Evolutionary conservation across 1,284 basidiomycete species (phyloP), one percentile per base, ranked within the genome.

Genomic region (Pyrrhoderma noxium): DNA sequence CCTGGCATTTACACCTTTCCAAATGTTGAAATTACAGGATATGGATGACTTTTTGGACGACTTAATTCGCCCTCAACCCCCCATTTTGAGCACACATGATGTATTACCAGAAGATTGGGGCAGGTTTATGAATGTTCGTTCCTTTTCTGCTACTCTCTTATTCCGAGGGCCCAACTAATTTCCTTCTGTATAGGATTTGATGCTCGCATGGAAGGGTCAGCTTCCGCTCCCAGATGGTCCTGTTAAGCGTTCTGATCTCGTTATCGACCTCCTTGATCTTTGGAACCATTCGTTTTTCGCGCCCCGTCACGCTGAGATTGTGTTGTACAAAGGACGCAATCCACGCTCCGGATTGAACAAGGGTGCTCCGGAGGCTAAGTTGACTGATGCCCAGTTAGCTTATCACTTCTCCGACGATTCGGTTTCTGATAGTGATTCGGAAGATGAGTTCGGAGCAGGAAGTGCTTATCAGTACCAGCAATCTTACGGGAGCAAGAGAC

Each of bases 211-310:
- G 87, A 72, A 75, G 18, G 81, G 80, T n/a, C 77, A 75, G 54
- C 73, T 88, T 52, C 83, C 84, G 3, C 72, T 84, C 18, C 74
- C 79, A 3, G 66, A 72, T 49, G 61, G 67, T 46, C 62, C 69
- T 34, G 76, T 80, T 14, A 79, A 76, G 59, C 75, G 79, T 14
- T 74, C 82, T 23, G 70, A 67, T 13, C 68, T 88, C 36, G 66
- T 78, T n/a, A 75, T 76, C 14, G 83, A 87, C 60, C 71, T 89
- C 27, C 69, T 89, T 56, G 80, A 87, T 56, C 69, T 85, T 31
- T 90, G 87, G 87, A 89, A 89, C 62, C 64, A 66, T 41, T 77
- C 75, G 11, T 90, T 88, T 68, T 88, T 88, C 71, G 62, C 75
- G 52, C 67, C 73, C 25, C 83, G 87, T 45, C 80, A 80, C 16